These are phyloP conservation scores for Leccinum subspadiceum DNA, from an alignment of 1,284 basidiomycete species.

Conservation along the genomic window DNA sequence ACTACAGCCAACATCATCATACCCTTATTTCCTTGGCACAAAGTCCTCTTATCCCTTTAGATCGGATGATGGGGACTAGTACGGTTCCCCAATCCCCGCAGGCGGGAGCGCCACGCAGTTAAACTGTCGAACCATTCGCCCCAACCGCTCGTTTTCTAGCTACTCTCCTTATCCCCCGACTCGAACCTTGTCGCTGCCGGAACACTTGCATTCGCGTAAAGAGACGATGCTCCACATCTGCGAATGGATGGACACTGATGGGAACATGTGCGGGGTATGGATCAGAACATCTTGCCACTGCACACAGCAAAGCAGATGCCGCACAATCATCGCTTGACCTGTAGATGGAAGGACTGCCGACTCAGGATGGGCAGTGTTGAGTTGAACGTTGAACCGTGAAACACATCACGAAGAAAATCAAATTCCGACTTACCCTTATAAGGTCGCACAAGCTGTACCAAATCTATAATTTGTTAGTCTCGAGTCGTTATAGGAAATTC, in stretches of 20 bases:
- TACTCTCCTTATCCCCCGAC: not conserved
- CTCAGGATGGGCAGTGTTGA: not conserved
- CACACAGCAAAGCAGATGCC: not conserved
- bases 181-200: conserved; percentile 10
- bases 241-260: conserved; percentile 12
- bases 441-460: too few relatives aligned
- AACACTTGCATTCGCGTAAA: not conserved
- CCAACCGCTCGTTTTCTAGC: not conserved
- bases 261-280: not conserved
- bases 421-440: too few relatives aligned
- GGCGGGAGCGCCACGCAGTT: not conserved
- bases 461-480: too few relatives aligned
- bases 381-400: conserved; percentile 16
- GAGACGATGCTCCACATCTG: not conserved
- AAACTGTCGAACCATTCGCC: not conserved
- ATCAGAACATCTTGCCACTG: conserved; percentile 16
- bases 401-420: not conserved
- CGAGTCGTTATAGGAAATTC: too few relatives aligned
- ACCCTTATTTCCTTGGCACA: too few relatives aligned
- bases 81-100: too few relatives aligned
- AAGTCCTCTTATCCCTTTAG: not conserved
- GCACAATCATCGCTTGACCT: not conserved
- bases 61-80: not conserved
- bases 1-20: not conserved
- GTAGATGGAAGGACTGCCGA: conserved; percentile 21